Evolutionary conservation across 2,329 filamentous ascomycete genomes (phyloP), one percentile per base, ranked within the genome.

Genomic region (Akanthomyces lecanii): DNA sequence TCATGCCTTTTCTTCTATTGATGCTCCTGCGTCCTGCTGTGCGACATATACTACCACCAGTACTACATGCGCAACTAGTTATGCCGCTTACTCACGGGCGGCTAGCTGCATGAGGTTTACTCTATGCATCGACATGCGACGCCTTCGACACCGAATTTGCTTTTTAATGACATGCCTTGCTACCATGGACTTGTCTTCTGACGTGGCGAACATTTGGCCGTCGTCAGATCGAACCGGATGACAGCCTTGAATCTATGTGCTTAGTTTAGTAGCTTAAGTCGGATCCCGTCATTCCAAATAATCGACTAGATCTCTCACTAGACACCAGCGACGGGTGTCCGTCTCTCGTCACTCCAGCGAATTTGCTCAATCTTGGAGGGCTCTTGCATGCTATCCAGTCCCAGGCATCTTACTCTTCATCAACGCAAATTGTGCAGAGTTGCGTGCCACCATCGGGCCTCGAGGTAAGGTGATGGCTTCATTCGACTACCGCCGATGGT

Each of bases 81-180:
- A 16, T n/a, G 30, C n/a, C 30, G 23, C 33, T 25, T 25, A 5
- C 8, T 25, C 47, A 25, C n/a, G n/a, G 42, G 54, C 54, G 54
- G 42, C 54, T 57, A 47, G 42, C 42, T 36, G 54, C 54, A 57
- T 57, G 5, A 57, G 23, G 40, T 30, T 45, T 45, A 30, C 25
- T 30, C 18, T 5, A n/a, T 23, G 40, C 54, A 25, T 54, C 33
- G 33, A 16, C 5, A 54, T 54, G 51, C 33, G 30, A 23, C 36
- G 50, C 50, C 30, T 54, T 54, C n/a, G 33, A 42, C 36, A 40
- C 52, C 21, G 14, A 33, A 33, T 33, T 45, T 45, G 25, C 40
- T 28, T 55, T 33, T 33, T 55, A 6, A n/a, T n/a, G 40, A 38
- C 40, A 45, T 45, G 40, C 52, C n/a, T 36, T 38, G 16, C 53